A percentile compares a stretch with the other conserved stretches of the same genome.
Evolutionary conservation across 1,284 basidiomycete species (phyloP).

Genomic region (Schizophyllum amplum): DNA sequence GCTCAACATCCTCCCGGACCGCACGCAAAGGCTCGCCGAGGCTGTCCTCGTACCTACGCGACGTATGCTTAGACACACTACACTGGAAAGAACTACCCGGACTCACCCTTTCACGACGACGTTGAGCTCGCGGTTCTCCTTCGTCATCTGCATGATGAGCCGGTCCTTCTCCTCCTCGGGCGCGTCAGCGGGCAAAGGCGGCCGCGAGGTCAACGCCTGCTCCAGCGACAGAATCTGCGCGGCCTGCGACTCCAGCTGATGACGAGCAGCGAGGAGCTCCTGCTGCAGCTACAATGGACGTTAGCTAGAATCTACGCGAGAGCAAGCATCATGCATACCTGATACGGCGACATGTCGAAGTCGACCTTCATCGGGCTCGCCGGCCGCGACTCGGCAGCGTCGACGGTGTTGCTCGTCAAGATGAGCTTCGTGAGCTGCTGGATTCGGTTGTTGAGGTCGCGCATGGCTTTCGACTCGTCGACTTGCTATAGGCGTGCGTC

Average conservation of each 20-base stretch:
- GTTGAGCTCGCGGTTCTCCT: slow-evolving; percentile 65
- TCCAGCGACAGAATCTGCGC: slow-evolving; percentile 78
- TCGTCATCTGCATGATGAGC: slow-evolving; percentile 58
- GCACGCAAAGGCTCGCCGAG: slow-evolving; percentile 61
- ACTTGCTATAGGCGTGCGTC: slow-evolving; percentile 42
- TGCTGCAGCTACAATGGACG: slow-evolving; percentile 61
- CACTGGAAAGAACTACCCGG: background rate
- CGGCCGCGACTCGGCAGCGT: slow-evolving; percentile 58
- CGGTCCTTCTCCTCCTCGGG: slow-evolving; percentile 65
- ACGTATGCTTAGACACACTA: background rate
- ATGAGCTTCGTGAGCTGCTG: slow-evolving; percentile 83
- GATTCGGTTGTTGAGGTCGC: slow-evolving; percentile 73
- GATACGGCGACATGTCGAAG: slow-evolving; percentile 78
- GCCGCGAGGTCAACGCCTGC: slow-evolving; percentile 56
- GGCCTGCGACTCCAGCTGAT: slow-evolving; percentile 68
- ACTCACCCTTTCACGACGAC: slow-evolving; percentile 38
- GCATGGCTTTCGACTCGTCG: slow-evolving; percentile 73
- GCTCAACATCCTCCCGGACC: slow-evolving; percentile 75
- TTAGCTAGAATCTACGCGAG: background rate
- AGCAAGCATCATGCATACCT: slow-evolving; percentile 33
- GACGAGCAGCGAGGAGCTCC: slow-evolving; percentile 69
- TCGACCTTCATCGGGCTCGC: slow-evolving; percentile 77
- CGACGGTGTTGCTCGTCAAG: slow-evolving; percentile 75
- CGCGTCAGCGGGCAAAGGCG: slow-evolving; percentile 39
- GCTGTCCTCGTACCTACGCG: slow-evolving; percentile 52